phyloP scores from a whole-genome alignment of 2,329 filamentous ascomycete genomes.

The Colletotrichum australisinense region DNA sequence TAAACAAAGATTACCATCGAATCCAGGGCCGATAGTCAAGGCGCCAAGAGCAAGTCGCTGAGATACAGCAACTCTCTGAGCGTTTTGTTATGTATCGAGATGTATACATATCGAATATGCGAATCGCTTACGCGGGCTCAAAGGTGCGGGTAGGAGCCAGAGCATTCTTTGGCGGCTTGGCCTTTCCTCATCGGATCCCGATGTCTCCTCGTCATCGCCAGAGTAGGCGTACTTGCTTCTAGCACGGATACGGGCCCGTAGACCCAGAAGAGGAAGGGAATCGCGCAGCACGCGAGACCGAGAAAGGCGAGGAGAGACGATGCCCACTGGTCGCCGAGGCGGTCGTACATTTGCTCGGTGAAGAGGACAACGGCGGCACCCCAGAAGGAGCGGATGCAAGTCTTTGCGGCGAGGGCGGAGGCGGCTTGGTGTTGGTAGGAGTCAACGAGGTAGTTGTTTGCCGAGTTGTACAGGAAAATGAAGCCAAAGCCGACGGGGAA shows the following conservation, averaged over 20 bases:
- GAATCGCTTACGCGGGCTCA: constrained; percentile 18
- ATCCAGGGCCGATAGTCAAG: neutral
- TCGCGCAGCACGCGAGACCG: constrained; percentile 80
- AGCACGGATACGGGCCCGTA: constrained; percentile 78
- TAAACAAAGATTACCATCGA: neutral
- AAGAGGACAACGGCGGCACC: constrained; percentile 83
- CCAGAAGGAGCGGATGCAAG: constrained; percentile 83
- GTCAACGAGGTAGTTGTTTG: constrained; percentile 79
- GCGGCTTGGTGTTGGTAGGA: constrained; percentile 79
- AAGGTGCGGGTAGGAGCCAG: constrained; percentile 16
- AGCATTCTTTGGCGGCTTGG: constrained; percentile 37
- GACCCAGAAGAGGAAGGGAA: constrained; percentile 85
- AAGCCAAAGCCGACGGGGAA: constrained; percentile 82
- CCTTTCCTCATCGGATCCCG: constrained; percentile 52
- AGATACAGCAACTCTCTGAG: neutral
- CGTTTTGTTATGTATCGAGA: neutral
- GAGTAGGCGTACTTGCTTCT: constrained; percentile 79
- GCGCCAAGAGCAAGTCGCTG: neutral
- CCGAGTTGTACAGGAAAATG: constrained; percentile 85
- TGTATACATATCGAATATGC: too few relatives aligned
- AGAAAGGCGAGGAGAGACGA: constrained; percentile 79
- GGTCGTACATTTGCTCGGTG: constrained; percentile 82
- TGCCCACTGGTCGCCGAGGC: constrained; percentile 82
- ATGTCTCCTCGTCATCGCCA: constrained; percentile 61
- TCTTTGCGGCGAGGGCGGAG: constrained; percentile 84